These are phyloP conservation scores for Flaveria sonorensis DNA, from an alignment of 129 eudicot genomes.

Conservation along the genomic window DNA sequence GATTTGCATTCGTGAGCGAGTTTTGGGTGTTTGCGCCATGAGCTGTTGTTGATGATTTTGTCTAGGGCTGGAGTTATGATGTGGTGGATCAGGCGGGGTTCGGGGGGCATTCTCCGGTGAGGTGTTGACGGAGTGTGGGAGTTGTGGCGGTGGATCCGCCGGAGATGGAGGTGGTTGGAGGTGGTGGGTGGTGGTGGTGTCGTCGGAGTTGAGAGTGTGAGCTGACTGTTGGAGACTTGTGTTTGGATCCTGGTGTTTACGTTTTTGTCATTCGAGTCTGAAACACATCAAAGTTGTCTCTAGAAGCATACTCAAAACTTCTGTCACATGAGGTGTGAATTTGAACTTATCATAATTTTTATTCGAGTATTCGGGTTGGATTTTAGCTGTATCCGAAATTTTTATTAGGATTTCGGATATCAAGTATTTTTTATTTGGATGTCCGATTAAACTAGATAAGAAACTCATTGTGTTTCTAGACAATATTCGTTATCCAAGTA, in stretches of 20 bases:
- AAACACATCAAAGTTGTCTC: too few relatives aligned
- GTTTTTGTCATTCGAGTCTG: slow-evolving; percentile 6
- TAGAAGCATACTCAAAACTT: too few relatives aligned
- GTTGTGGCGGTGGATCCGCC: slow-evolving; percentile 26
- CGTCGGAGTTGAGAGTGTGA: slow-evolving; percentile 26
- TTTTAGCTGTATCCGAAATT: too few relatives aligned
- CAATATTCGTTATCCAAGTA: too few relatives aligned
- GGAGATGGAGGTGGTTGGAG: slow-evolving; percentile 31
- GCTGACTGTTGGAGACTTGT: slow-evolving; percentile 3
- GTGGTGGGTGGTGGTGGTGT: slow-evolving; percentile 16
- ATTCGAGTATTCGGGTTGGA: too few relatives aligned
- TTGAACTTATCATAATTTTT: too few relatives aligned
- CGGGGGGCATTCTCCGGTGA: slow-evolving; percentile 54
- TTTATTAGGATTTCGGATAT: too few relatives aligned
- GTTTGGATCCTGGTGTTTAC: slow-evolving; percentile 22
- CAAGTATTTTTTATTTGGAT: too few relatives aligned
- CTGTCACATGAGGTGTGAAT: too few relatives aligned
- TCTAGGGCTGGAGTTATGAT: slow-evolving; percentile 74
- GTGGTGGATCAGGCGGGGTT: slow-evolving; percentile 63
- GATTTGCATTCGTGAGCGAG: slow-evolving; percentile 77
- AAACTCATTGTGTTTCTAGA: too few relatives aligned
- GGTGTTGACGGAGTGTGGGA: slow-evolving; percentile 22
- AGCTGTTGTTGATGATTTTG: slow-evolving; percentile 81
- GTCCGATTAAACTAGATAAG: too few relatives aligned
- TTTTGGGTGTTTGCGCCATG: slow-evolving; percentile 92